phyloP scores from a whole-genome alignment of 176 grass and related monocot species.

The Zea mays region Zm-B73-REFERENCE-NAM-5.0 NC_050103.1:41016001-41016500 shows the following conservation, averaged over 20 bases:
- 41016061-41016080: conserved; percentile 86
- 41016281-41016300: conserved; percentile 79
- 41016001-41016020: conserved; percentile 80
- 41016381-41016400: background rate
- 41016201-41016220: conserved; percentile 61
- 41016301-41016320: conserved; percentile 78
- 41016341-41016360: background rate
- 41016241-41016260: conserved; percentile 63
- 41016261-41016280: conserved; percentile 78
- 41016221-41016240: conserved; percentile 76
- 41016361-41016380: background rate
- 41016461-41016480: too few species aligned
- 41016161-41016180: background rate
- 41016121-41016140: background rate
- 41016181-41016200: background rate
- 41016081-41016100: conserved; percentile 24
- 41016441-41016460: too few species aligned
- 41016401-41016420: too few species aligned
- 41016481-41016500: too few species aligned
- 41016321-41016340: background rate
- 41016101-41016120: background rate
- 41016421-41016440: too few species aligned
- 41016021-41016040: conserved; percentile 87
- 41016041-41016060: conserved; percentile 77
- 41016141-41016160: background rate